Percentiles rank a stretch among this genome's conserved stretches.
These are phyloP conservation scores for Penicillium janthinellum DNA, from an alignment of 2,329 filamentous ascomycete species.

Conservation along the genomic window DNA sequence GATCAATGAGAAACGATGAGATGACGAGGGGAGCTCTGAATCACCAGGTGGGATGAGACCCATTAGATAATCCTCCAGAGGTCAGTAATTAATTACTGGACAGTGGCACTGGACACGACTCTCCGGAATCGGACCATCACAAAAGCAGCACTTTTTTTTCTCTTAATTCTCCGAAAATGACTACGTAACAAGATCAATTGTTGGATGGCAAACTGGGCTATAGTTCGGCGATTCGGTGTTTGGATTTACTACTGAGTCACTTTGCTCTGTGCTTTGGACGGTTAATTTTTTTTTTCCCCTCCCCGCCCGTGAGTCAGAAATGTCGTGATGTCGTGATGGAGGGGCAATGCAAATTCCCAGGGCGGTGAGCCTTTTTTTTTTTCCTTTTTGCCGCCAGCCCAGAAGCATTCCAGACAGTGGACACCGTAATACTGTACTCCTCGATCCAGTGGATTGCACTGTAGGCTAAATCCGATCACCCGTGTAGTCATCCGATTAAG, in stretches of 20 bases:
- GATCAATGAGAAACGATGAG: background rate
- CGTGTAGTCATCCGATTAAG: background rate
- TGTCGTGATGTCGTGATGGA: slow-evolving; percentile 9
- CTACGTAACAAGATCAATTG: background rate
- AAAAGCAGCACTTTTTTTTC: background rate
- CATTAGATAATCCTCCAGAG: slow-evolving; percentile 9
- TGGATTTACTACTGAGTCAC: background rate
- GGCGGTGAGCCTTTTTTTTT: slow-evolving; percentile 12
- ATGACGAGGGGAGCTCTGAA: slow-evolving; percentile 4
- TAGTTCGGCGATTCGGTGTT: slow-evolving; percentile 1
- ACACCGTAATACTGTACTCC: background rate
- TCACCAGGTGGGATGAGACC: slow-evolving; percentile 4
- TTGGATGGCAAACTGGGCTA: background rate
- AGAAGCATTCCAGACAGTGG: background rate
- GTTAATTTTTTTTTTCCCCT: background rate
- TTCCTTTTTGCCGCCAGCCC: background rate
- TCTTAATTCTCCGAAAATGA: too few relatives aligned
- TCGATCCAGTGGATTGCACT: background rate
- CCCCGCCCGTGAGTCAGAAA: slow-evolving; percentile 3
- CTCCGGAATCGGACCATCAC: slow-evolving; percentile 20
- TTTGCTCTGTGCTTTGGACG: background rate
- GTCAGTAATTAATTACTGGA: background rate
- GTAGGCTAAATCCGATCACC: background rate
- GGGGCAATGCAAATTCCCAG: slow-evolving; percentile 14
- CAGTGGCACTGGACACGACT: too few relatives aligned